These are phyloP conservation scores for Amphichorda felina DNA, from an alignment of 2,329 filamentous ascomycete species.

Conservation along the genomic window DNA sequence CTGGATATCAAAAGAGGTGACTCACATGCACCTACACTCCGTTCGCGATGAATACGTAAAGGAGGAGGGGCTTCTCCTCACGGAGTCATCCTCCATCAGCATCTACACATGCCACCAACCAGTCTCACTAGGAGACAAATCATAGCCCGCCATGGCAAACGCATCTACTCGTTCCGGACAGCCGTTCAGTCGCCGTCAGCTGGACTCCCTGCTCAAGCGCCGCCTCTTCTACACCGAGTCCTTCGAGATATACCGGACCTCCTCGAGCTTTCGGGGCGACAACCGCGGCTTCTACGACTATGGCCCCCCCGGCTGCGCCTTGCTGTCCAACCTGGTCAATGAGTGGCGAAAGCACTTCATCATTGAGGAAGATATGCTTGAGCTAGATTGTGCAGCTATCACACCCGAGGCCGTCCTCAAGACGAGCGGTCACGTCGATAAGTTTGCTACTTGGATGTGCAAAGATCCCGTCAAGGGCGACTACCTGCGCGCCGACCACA, in stretches of 20 bases:
- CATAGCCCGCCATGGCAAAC: too few relatives aligned
- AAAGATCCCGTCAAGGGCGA: constrained; percentile 59
- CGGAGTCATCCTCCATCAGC: too few relatives aligned
- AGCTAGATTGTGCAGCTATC: constrained; percentile 58
- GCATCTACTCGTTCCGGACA: too few relatives aligned
- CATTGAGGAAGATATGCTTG: constrained; percentile 15
- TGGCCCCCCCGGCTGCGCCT: constrained; percentile 6
- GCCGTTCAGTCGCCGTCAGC: constrained; percentile 42
- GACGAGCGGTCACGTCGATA: constrained; percentile 58
- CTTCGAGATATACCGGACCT: constrained; percentile 48
- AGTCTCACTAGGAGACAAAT: too few relatives aligned
- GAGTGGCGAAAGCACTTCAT: constrained; percentile 7
- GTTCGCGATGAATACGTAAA: too few relatives aligned
- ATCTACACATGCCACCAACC: too few relatives aligned
- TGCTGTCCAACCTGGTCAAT: constrained; percentile 7
- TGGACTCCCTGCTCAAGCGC: constrained; percentile 53
- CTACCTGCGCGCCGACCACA: constrained; percentile 56
- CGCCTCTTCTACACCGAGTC: constrained; percentile 55
- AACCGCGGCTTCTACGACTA: constrained; percentile 7
- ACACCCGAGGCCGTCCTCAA: constrained; percentile 58
- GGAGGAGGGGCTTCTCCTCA: too few relatives aligned
- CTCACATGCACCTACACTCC: too few relatives aligned
- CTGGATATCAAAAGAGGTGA: too few relatives aligned
- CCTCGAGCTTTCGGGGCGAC: constrained; percentile 1
- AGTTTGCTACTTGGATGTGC: constrained; percentile 63